These are phyloP conservation scores for Bryum argenteum DNA, from an alignment of 225 moss, liverwort and hornwort species.

Conservation along the genomic window DNA sequence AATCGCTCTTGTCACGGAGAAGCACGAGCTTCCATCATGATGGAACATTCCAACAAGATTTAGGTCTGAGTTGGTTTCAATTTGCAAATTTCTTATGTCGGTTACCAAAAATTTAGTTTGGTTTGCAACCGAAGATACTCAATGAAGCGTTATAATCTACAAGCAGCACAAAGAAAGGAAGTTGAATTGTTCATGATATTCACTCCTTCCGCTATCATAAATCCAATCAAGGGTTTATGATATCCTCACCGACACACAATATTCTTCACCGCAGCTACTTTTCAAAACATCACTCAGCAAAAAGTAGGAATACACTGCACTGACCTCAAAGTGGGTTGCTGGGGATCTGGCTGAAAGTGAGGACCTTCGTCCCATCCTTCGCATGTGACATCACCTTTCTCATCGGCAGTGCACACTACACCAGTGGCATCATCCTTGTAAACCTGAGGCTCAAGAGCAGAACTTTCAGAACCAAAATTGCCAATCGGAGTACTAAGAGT, in stretches of 20 bases:
- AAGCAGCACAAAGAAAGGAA: not conserved
- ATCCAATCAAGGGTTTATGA: too few relatives aligned
- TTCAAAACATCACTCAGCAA: not conserved
- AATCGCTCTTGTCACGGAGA: too few relatives aligned
- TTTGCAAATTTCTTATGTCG: not conserved
- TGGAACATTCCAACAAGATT: too few relatives aligned
- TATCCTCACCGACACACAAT: too few relatives aligned
- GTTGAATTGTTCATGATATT: not conserved
- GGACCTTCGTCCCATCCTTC: constrained; percentile 86
- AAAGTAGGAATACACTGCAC: not conserved
- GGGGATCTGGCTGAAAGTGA: constrained; percentile 54
- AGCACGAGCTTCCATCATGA: too few relatives aligned
- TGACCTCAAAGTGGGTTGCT: constrained; percentile 35
- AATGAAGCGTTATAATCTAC: not conserved
- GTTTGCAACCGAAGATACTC: not conserved
- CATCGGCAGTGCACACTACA: constrained; percentile 59
- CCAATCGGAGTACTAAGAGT: too few relatives aligned
- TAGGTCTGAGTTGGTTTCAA: not conserved
- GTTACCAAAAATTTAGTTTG: not conserved
- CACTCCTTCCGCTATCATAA: not conserved
- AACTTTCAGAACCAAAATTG: too few relatives aligned
- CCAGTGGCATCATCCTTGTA: constrained; percentile 67
- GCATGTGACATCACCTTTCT: constrained; percentile 65
- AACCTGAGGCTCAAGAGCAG: constrained; percentile 30
- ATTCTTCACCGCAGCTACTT: too few relatives aligned